Percentiles rank a stretch among this genome's conserved stretches.
Conservation (phyloP, 805 yeast genomes). For the Candida hungchunana region DNA sequence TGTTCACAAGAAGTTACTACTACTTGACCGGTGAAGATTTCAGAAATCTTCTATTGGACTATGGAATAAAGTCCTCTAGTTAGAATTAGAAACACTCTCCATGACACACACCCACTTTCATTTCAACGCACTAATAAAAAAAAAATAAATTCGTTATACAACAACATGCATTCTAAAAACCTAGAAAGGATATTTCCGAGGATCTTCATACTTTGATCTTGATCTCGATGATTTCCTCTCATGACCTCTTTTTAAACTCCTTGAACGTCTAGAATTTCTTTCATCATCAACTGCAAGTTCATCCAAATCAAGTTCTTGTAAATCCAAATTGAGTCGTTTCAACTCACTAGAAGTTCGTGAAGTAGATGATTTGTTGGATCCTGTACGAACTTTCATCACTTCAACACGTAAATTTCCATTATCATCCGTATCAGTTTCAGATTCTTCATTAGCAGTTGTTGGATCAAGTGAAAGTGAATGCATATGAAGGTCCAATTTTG, state of each 20-base stretch:
- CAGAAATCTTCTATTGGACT: constrained; percentile 16
- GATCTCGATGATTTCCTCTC: constrained; percentile 9
- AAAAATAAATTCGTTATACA: neutral
- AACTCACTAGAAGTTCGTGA: constrained; percentile 11
- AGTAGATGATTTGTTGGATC: constrained; percentile 1
- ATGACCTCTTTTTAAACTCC: constrained; percentile 17
- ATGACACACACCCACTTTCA: too few relatives aligned
- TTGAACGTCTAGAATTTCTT: constrained; percentile 15
- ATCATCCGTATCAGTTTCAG: constrained; percentile 15
- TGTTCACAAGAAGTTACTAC: constrained; percentile 27
- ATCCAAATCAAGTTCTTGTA: constrained; percentile 21
- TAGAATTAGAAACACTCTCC: too few relatives aligned
- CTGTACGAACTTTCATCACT: constrained; percentile 15
- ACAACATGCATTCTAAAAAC: constrained; percentile 1
- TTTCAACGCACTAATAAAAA: neutral
- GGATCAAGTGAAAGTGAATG: constrained; percentile 12
- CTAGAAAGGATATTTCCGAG: constrained; percentile 3
- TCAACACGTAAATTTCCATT: constrained; percentile 23
- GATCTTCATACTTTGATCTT: constrained; percentile 10
- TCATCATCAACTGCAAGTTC: constrained; percentile 8
- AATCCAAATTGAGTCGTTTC: constrained; percentile 16
- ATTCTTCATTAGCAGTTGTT: constrained; percentile 9
- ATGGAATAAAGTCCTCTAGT: constrained; percentile 14
- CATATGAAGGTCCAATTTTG: constrained; percentile 18
- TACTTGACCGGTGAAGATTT: constrained; percentile 33